phyloP scores from a whole-genome alignment of 805 yeast genomes.

The Candida takata region DNA sequence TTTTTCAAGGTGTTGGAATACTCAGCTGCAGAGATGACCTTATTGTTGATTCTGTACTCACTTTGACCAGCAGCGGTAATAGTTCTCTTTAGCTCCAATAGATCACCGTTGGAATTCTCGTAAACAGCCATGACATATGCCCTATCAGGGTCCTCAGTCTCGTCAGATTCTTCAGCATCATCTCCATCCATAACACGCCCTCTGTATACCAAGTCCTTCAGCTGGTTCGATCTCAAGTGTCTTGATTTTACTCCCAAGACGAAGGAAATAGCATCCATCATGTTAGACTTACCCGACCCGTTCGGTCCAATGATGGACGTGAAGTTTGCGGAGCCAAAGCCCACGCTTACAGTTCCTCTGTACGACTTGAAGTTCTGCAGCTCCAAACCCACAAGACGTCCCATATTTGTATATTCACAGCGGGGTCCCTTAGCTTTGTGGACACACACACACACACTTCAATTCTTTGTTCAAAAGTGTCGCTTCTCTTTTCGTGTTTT shows the following conservation, averaged over 20 bases:
- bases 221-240: slow-evolving; percentile 66
- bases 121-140: slow-evolving; percentile 81
- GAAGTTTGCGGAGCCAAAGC: slow-evolving; percentile 77
- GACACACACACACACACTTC: no score
- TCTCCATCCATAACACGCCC: slow-evolving; percentile 40
- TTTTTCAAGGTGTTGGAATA: slow-evolving; percentile 60
- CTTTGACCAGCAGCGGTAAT: slow-evolving; percentile 54
- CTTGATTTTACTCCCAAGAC: slow-evolving; percentile 78
- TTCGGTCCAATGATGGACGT: slow-evolving; percentile 97
- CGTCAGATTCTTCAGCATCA: slow-evolving; percentile 17
- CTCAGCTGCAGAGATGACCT: slow-evolving; percentile 51
- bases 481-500: slow-evolving; percentile 1
- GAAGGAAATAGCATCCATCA: slow-evolving; percentile 96
- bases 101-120: slow-evolving; percentile 52
- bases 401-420: no score
- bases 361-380: slow-evolving; percentile 88
- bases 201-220: slow-evolving; percentile 76
- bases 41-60: slow-evolving; percentile 60
- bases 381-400: slow-evolving; percentile 72
- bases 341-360: slow-evolving; percentile 64
- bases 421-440: no score
- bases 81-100: slow-evolving; percentile 55
- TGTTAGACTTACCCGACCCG: slow-evolving; percentile 95
- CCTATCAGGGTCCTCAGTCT: slow-evolving; percentile 22
- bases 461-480: no score